phyloP scores from a whole-genome alignment of 2,329 filamentous ascomycete genomes.

The Alternaria atra region DNA sequence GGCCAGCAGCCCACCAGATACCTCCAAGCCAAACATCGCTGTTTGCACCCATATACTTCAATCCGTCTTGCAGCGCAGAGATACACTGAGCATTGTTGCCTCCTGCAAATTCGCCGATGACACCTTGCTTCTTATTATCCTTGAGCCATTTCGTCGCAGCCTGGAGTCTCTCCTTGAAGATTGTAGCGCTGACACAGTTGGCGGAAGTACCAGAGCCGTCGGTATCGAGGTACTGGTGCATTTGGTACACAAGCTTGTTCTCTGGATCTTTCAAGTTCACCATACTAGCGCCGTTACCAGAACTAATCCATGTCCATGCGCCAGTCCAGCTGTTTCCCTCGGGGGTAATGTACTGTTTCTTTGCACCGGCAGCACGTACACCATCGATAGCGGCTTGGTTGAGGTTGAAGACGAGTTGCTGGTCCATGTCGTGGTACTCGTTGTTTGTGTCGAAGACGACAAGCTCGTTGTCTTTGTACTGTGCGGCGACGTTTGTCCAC shows the following conservation, averaged over 20 bases:
- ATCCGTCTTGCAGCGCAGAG: conserved; percentile 59
- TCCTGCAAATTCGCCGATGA: conserved; percentile 65
- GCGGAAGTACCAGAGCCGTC: conserved; percentile 63
- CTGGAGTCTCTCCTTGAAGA: conserved; percentile 61
- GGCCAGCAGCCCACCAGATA: conserved; percentile 65
- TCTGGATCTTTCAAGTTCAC: conserved; percentile 60
- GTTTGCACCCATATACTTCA: conserved; percentile 60
- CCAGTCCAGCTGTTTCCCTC: conserved; percentile 63
- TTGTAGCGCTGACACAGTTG: conserved; percentile 62
- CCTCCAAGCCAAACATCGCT: conserved; percentile 64
- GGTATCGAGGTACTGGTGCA: conserved; percentile 69
- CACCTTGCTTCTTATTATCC: conserved; percentile 61
- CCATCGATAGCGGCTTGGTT: conserved; percentile 60
- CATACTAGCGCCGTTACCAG: conserved; percentile 57
- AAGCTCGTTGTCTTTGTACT: conserved; percentile 53
- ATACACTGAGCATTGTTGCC: conserved; percentile 62
- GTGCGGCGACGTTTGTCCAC: conserved; percentile 54
- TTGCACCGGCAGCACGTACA: conserved; percentile 56
- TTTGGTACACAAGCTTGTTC: conserved; percentile 67
- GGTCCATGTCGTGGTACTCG: conserved; percentile 58
- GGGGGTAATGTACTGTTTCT: conserved; percentile 66
- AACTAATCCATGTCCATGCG: conserved; percentile 60
- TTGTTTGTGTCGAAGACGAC: conserved; percentile 61
- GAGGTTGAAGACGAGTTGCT: conserved; percentile 55
- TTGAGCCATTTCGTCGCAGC: conserved; percentile 64